Evolutionary conservation across 1,284 basidiomycete genomes (phyloP).

Genomic region (Tilletia horrida): DNA sequence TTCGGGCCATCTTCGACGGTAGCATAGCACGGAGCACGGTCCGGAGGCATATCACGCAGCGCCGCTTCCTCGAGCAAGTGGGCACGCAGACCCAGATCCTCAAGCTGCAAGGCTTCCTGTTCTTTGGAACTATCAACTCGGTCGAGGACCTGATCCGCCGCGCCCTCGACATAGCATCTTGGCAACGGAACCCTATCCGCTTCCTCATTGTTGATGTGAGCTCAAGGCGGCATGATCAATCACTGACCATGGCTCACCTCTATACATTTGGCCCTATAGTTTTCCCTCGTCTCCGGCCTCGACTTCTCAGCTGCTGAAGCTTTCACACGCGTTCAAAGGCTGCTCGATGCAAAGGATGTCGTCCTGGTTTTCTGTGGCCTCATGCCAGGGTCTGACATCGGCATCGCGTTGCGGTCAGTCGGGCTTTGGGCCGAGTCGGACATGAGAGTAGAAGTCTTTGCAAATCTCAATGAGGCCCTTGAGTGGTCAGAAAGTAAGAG

Average conservation of each 20-base stretch:
- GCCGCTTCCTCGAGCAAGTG: slow-evolving; percentile 83
- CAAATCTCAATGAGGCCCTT: slow-evolving; percentile 80
- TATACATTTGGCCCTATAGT: slow-evolving; percentile 60
- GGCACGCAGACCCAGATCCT: slow-evolving; percentile 87
- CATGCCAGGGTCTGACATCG: slow-evolving; percentile 52
- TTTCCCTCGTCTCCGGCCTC: slow-evolving; percentile 79
- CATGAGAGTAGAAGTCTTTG: slow-evolving; percentile 67
- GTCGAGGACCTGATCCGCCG: slow-evolving; percentile 74
- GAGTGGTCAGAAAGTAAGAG: slow-evolving; percentile 65
- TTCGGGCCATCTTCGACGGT: slow-evolving; percentile 51
- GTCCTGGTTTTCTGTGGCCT: slow-evolving; percentile 84
- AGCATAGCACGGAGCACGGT: slow-evolving; percentile 71
- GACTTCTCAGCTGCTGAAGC: slow-evolving; percentile 95
- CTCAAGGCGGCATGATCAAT: too few relatives aligned
- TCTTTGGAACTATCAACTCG: slow-evolving; percentile 89
- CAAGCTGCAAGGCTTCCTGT: slow-evolving; percentile 83
- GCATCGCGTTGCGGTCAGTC: slow-evolving; percentile 57
- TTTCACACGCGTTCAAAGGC: slow-evolving; percentile 81
- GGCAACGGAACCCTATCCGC: slow-evolving; percentile 75
- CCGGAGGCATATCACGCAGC: slow-evolving; percentile 78
- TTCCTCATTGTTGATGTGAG: slow-evolving; percentile 60
- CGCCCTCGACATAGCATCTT: slow-evolving; percentile 71
- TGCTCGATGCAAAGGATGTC: slow-evolving; percentile 73
- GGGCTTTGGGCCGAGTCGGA: slow-evolving; percentile 65
- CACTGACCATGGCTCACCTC: too few relatives aligned